Conservation (phyloP, 495 filamentous ascomycete species). For the Penicillium antarcticum region DNA sequence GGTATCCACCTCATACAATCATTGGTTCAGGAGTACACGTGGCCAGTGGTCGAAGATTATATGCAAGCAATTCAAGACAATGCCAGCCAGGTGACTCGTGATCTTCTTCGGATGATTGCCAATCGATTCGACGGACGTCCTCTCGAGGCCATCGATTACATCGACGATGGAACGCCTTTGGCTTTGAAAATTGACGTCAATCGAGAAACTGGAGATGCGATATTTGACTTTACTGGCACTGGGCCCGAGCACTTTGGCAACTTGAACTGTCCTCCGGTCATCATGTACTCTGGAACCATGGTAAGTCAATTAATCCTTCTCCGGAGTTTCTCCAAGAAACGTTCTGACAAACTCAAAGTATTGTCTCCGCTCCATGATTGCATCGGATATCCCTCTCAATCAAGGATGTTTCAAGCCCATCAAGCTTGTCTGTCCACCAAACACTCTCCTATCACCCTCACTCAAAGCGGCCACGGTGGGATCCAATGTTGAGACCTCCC, state of each 20-base stretch:
- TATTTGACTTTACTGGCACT: constrained; percentile 84
- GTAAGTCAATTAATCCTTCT: too few species aligned
- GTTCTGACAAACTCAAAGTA: constrained; percentile 40
- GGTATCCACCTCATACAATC: constrained; percentile 85
- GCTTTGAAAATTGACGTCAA: constrained; percentile 81
- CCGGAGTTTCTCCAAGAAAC: too few species aligned
- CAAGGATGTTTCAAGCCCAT: constrained; percentile 92
- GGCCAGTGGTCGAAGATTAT: constrained; percentile 89
- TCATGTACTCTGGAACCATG: constrained; percentile 93
- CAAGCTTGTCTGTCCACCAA: constrained; percentile 78
- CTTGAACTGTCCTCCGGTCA: constrained; percentile 90
- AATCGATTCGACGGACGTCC: constrained; percentile 73
- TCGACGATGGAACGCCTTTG: constrained; percentile 96
- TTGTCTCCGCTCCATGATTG: constrained; percentile 87
- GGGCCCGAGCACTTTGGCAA: constrained; percentile 93
- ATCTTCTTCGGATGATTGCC: constrained; percentile 77
- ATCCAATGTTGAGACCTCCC: constrained; percentile 88
- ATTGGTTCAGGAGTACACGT: constrained; percentile 85
- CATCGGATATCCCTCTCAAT: constrained; percentile 91
- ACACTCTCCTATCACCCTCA: constrained; percentile 74
- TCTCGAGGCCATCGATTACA: constrained; percentile 83
- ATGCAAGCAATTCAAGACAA: constrained; percentile 94
- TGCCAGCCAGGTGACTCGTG: constrained; percentile 79
- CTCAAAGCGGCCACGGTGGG: constrained; percentile 89
- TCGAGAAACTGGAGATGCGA: constrained; percentile 75